Evolutionary conservation across 2,329 filamentous ascomycete genomes (phyloP).

Genomic region (Trichoderma sp.): DNA sequence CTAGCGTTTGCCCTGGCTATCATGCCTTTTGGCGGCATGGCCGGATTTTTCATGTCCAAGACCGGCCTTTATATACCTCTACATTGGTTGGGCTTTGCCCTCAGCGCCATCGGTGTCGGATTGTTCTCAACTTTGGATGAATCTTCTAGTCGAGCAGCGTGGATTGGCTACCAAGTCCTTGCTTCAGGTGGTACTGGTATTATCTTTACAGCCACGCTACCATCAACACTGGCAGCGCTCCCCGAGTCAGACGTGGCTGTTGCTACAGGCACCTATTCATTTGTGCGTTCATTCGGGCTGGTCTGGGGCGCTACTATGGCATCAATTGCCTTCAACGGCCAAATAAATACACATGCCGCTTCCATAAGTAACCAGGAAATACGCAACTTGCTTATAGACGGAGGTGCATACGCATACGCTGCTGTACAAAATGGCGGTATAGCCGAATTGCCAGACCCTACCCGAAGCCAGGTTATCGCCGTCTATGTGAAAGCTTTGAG

Average conservation of each 20-base stretch:
- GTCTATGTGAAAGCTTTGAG: neutral
- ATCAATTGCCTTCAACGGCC: slow-evolving; percentile 37
- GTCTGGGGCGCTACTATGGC: slow-evolving; percentile 47
- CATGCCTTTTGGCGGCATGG: slow-evolving; percentile 27
- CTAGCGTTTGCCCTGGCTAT: slow-evolving; percentile 32
- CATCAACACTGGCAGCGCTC: slow-evolving; percentile 42
- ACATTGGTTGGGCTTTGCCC: slow-evolving; percentile 34
- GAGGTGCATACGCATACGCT: slow-evolving; percentile 34
- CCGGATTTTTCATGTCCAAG: slow-evolving; percentile 30
- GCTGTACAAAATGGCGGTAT: slow-evolving; percentile 33
- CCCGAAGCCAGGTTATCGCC: neutral
- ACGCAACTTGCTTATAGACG: slow-evolving; percentile 21
- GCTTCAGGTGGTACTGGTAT: slow-evolving; percentile 42
- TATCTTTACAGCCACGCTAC: slow-evolving; percentile 40
- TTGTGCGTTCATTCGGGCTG: slow-evolving; percentile 46
- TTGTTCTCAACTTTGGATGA: slow-evolving; percentile 40
- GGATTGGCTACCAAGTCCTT: slow-evolving; percentile 43
- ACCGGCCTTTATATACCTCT: slow-evolving; percentile 33
- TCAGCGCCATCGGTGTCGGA: slow-evolving; percentile 40
- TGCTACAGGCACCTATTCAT: slow-evolving; percentile 42
- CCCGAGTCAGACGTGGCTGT: slow-evolving; percentile 38
- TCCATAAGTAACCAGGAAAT: slow-evolving; percentile 18
- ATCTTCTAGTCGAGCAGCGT: slow-evolving; percentile 36
- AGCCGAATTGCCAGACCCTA: slow-evolving; percentile 26
- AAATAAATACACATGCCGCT: slow-evolving; percentile 15